Evolutionary conservation across 192 early-diverging fungal genomes (phyloP).

Genomic region (Dispira parvispora): DNA sequence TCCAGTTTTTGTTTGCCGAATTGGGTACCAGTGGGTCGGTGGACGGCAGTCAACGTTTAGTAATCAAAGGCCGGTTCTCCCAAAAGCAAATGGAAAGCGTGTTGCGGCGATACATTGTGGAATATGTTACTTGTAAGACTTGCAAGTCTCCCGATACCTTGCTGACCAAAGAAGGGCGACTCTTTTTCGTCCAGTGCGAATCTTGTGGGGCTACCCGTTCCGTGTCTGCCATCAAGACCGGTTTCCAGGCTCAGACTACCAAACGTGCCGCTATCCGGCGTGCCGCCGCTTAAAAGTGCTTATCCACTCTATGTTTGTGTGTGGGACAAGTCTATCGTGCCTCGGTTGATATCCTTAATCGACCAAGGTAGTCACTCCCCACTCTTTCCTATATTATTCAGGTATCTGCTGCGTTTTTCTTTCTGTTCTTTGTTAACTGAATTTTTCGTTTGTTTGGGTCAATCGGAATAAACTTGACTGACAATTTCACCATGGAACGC

Average conservation of each 20-base stretch:
- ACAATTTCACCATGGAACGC: too few species aligned
- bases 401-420: background rate
- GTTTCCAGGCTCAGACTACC: constrained; percentile 78
- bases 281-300: background rate
- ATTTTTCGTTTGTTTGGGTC: too few species aligned
- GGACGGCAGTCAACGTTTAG: constrained; percentile 72
- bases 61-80: constrained; percentile 97
- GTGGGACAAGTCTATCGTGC: background rate
- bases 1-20: constrained; percentile 96
- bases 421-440: background rate
- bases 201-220: constrained; percentile 86
- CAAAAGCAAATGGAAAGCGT: constrained; percentile 99
- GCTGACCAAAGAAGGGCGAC: constrained; percentile 86
- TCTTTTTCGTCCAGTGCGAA: constrained; percentile 95
- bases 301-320: background rate
- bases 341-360: background rate
- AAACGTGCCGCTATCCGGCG: constrained; percentile 24
- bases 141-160: constrained; percentile 92
- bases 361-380: background rate
- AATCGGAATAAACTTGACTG: too few species aligned
- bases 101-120: constrained; percentile 90
- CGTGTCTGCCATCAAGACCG: constrained; percentile 92
- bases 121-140: constrained; percentile 99
- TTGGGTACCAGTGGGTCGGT: constrained; percentile 95
- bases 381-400: background rate